These are phyloP conservation scores for Butyriboletus loyo DNA, from an alignment of 768 basidiomycete genomes.

Conservation along the genomic window DNA sequence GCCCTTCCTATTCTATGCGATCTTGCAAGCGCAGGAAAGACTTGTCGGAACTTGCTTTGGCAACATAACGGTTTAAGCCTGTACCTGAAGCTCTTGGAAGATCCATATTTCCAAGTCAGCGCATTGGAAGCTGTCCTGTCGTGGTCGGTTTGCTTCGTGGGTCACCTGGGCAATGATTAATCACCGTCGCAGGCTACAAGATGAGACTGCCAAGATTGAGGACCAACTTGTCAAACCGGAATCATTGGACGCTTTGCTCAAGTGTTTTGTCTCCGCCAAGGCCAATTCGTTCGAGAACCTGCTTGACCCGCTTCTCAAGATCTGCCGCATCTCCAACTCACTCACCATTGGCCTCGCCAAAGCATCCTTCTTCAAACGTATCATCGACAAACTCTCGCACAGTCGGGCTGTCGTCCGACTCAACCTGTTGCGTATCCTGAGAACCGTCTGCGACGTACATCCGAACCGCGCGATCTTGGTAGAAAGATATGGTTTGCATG, in stretches of 20 bases:
- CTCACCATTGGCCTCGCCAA: slow-evolving; percentile 78
- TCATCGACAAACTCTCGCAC: slow-evolving; percentile 76
- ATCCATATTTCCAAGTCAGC: slow-evolving; percentile 90
- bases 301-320: slow-evolving; percentile 89
- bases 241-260: slow-evolving; percentile 65
- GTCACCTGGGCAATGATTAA: slow-evolving; percentile 1
- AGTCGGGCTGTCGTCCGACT: slow-evolving; percentile 84
- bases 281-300: slow-evolving; percentile 90
- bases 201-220: slow-evolving; percentile 92
- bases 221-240: slow-evolving; percentile 72
- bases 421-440: slow-evolving; percentile 82
- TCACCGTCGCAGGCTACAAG: slow-evolving; percentile 70
- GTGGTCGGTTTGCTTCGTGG: slow-evolving; percentile 53
- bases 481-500: slow-evolving; percentile 75
- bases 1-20: slow-evolving; percentile 97
- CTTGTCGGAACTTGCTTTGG: slow-evolving; percentile 86
- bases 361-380: slow-evolving; percentile 80
- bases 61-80: slow-evolving; percentile 85
- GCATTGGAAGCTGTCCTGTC: slow-evolving; percentile 87
- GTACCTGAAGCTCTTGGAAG: slow-evolving; percentile 75
- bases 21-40: slow-evolving; percentile 92
- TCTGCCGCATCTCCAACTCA: slow-evolving; percentile 72
- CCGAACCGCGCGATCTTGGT: slow-evolving; percentile 82
- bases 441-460: slow-evolving; percentile 84
- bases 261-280: slow-evolving; percentile 81